Percentiles rank a stretch among this genome's conserved stretches.
Evolutionary conservation across 2,329 filamentous ascomycete species (phyloP).

Genomic region (Fusarium euwallaceae): DNA sequence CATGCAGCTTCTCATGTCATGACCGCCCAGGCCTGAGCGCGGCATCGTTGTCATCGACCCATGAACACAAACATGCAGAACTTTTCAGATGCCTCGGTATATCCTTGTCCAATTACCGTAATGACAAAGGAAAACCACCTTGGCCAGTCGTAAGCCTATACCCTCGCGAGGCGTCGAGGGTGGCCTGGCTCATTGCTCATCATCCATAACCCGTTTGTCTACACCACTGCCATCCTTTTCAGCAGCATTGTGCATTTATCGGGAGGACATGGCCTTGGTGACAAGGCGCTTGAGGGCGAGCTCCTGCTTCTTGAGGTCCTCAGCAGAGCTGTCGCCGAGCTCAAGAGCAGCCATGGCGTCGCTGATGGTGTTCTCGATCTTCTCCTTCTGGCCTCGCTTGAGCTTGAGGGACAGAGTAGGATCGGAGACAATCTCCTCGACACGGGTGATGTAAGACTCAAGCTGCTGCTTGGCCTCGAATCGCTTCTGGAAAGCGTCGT

Average conservation of each 20-base stretch:
- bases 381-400: slow-evolving; percentile 99
- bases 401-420: slow-evolving; percentile 95
- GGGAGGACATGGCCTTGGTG: slow-evolving; percentile 97
- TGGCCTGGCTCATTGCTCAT: slow-evolving; percentile 33
- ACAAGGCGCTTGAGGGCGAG: slow-evolving; percentile 96
- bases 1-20: slow-evolving; percentile 47
- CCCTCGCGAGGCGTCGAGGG: slow-evolving; percentile 35
- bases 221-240: slow-evolving; percentile 28
- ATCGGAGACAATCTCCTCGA: slow-evolving; percentile 99
- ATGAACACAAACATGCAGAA: slow-evolving; percentile 51
- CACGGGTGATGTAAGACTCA: slow-evolving; percentile 97
- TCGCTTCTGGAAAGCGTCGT: slow-evolving; percentile 99
- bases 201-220: slow-evolving; percentile 30
- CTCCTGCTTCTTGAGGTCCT: slow-evolving; percentile 99
- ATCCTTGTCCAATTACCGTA: slow-evolving; percentile 50
- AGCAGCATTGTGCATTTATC: slow-evolving; percentile 67
- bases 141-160: slow-evolving; percentile 34
- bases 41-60: slow-evolving; percentile 42
- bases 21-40: slow-evolving; percentile 40
- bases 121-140: slow-evolving; percentile 46
- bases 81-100: slow-evolving; percentile 53
- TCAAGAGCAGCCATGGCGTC: slow-evolving; percentile 98
- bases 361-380: slow-evolving; percentile 96
- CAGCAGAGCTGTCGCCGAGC: slow-evolving; percentile 89
- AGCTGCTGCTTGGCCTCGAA: slow-evolving; percentile 99